Percentiles rank a stretch among this genome's conserved stretches.
Evolutionary conservation across 164 flowering plant species (phyloP).

Genomic region (Magnolia kwangsiensis): DNA sequence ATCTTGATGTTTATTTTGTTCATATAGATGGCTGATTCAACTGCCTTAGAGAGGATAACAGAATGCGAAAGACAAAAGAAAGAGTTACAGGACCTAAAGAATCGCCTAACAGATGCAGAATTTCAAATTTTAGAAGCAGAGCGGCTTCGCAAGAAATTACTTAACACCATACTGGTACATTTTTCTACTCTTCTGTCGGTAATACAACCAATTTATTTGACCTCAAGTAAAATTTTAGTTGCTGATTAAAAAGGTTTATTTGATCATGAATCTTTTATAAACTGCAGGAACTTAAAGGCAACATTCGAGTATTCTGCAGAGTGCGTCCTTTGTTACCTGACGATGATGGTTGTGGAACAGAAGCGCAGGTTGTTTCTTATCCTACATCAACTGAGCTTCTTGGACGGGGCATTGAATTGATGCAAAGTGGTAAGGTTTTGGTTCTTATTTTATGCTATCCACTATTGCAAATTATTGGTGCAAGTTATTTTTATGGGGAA

Average conservation of each 20-base stretch:
- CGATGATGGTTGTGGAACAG: slow-evolving; percentile 45
- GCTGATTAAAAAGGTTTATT: background rate
- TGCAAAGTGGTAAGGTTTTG: slow-evolving; percentile 59
- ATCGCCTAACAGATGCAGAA: slow-evolving; percentile 68
- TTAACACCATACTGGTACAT: slow-evolving; percentile 81
- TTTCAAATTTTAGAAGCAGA: slow-evolving; percentile 78
- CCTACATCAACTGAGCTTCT: slow-evolving; percentile 70
- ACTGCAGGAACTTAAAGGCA: slow-evolving; percentile 93
- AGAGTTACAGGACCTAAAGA: slow-evolving; percentile 46
- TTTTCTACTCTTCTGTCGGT: background rate
- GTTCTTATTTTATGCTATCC: too few relatives aligned
- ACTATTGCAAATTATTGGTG: too few relatives aligned
- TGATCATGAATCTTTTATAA: slow-evolving; percentile 8
- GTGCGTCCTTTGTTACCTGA: slow-evolving; percentile 86
- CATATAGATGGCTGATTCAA: slow-evolving; percentile 54
- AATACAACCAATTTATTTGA: too few relatives aligned
- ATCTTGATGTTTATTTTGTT: background rate
- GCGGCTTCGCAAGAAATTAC: slow-evolving; percentile 73
- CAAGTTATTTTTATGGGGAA: too few relatives aligned
- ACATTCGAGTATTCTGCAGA: slow-evolving; percentile 94
- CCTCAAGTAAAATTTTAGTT: too few relatives aligned
- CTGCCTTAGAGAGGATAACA: slow-evolving; percentile 45
- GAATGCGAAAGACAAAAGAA: slow-evolving; percentile 61
- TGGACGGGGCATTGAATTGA: slow-evolving; percentile 81
- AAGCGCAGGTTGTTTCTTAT: slow-evolving; percentile 49